A percentile compares a stretch with the other conserved stretches of the same genome.
phyloP scores from a whole-genome alignment of 2,329 filamentous ascomycete genomes.

The Alternaria triticimaculans region DNA sequence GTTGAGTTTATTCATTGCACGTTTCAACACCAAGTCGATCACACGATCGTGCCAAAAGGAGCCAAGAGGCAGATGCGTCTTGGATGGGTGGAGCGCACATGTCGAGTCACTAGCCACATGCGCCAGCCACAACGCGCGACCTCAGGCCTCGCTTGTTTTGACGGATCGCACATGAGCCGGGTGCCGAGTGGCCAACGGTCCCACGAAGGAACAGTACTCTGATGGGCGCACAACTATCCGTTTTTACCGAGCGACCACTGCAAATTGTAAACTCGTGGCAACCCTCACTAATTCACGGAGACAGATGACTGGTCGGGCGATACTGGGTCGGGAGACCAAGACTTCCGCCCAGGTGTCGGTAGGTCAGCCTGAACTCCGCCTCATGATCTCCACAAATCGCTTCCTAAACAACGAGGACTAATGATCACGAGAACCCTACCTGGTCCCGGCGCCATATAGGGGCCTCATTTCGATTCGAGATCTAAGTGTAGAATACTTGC shows the following conservation, averaged over 20 bases:
- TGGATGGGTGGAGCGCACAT: background rate
- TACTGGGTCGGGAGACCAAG: conserved; percentile 3
- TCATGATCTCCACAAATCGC: conserved; percentile 15
- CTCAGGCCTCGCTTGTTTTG: background rate
- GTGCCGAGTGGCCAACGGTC: conserved; percentile 1
- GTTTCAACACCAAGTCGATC: background rate
- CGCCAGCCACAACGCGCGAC: background rate
- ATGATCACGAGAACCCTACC: conserved; percentile 4
- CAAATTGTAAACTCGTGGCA: background rate
- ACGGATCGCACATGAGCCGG: background rate
- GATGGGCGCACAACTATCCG: background rate
- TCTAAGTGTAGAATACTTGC: background rate
- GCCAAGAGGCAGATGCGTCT: conserved; percentile 1
- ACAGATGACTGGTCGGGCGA: background rate
- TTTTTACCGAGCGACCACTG: background rate
- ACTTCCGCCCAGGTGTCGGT: conserved; percentile 1
- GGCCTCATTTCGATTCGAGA: background rate
- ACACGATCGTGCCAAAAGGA: background rate
- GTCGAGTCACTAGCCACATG: background rate
- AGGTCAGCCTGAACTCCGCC: conserved; percentile 16
- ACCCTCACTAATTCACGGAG: conserved; percentile 10
- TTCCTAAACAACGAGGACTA: background rate
- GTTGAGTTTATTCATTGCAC: background rate
- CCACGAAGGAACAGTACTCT: background rate
- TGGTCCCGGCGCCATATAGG: background rate